Evolutionary conservation across 225 moss, liverwort and hornwort genomes (phyloP), one percentile per base, ranked within the genome.

Genomic region (Anthoceros angustus): DNA sequence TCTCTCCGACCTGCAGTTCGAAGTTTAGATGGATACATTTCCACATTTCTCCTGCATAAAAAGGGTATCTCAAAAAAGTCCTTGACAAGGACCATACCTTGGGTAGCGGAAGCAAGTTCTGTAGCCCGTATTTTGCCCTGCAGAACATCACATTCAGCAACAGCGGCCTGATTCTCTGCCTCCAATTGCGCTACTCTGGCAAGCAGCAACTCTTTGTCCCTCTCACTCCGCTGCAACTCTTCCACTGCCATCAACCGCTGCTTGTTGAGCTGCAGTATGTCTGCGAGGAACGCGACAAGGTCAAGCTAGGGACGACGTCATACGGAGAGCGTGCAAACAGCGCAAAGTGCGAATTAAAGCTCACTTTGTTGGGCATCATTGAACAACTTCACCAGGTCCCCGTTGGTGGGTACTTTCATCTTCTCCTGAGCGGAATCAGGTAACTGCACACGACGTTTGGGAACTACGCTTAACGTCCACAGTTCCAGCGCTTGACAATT

Each of bases 141-240:
- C 42, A 87, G 69, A 25, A 83, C 65, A 63, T 85, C 80, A 74
- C 80, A 79, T 69, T 87, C 85, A 64, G 78, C 83, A 41, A 71
- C 72, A 67, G 71, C 77, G 68, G 80, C 85, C 69, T 83, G 77
- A 66, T 85, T 75, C 62, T 87, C 87, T 61, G 87, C 82, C 70
- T 80, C 77, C 61, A 87, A 46, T 71, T 87, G 85, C 48, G 87
- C 80, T 61, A 87, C 67, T 64, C 74, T 80, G 64, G 87, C 87
- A 68, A 72, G 72, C 32, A 87, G 70, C 66, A 85, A 73, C 21
- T 79, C 72, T 66, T 77, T 87, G 67, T 82, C 85, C 25, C 79
- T 78, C 70, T 82, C 70, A 26, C 61, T 68, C 71, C 71, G 82
- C 63, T 76, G 83, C 69, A 87, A 72, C 64, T 85, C 78, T 72